A percentile compares a stretch with the other conserved stretches of the same genome.
Conservation (phyloP, 768 basidiomycete species). For the Wakefieldia striispora region DNA sequence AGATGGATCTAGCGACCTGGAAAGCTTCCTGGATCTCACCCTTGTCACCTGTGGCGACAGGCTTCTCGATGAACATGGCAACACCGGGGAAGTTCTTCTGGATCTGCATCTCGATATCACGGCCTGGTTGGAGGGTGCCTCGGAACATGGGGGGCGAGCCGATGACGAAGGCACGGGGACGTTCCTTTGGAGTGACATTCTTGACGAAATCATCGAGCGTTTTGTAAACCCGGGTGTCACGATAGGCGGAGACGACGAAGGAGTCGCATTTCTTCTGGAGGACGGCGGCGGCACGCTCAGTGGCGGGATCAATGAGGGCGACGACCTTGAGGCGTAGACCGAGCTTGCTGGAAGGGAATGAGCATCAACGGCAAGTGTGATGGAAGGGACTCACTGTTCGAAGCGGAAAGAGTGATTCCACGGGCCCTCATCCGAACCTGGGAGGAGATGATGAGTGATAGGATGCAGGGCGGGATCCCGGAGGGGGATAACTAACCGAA, state of each 20-base stretch:
- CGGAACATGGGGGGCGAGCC: slow-evolving; percentile 95
- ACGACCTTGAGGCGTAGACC: slow-evolving; percentile 95
- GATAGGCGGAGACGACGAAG: slow-evolving; percentile 92
- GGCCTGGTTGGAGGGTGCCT: slow-evolving; percentile 69
- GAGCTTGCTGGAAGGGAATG: slow-evolving; percentile 64
- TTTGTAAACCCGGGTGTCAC: slow-evolving; percentile 81
- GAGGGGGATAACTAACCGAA: slow-evolving; percentile 58
- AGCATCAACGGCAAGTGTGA: slow-evolving; percentile 5
- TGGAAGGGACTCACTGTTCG: slow-evolving; percentile 61
- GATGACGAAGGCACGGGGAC: slow-evolving; percentile 81
- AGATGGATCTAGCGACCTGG: slow-evolving; percentile 68
- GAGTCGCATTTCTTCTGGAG: slow-evolving; percentile 90
- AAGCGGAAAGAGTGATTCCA: slow-evolving; percentile 94
- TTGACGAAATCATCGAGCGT: slow-evolving; percentile 83
- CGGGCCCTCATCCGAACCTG: slow-evolving; percentile 85
- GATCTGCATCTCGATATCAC: slow-evolving; percentile 86
- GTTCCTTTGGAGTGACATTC: slow-evolving; percentile 59
- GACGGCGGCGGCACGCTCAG: slow-evolving; percentile 74
- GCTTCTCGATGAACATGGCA: slow-evolving; percentile 91
- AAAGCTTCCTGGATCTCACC: slow-evolving; percentile 68
- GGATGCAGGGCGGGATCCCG: background rate
- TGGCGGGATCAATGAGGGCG: slow-evolving; percentile 88
- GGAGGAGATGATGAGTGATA: slow-evolving; percentile 3
- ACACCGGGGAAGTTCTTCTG: slow-evolving; percentile 85
- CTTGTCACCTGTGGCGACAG: slow-evolving; percentile 77